Evolutionary conservation across 2,329 filamentous ascomycete genomes (phyloP).

Genomic region (Fusarium sp.): DNA sequence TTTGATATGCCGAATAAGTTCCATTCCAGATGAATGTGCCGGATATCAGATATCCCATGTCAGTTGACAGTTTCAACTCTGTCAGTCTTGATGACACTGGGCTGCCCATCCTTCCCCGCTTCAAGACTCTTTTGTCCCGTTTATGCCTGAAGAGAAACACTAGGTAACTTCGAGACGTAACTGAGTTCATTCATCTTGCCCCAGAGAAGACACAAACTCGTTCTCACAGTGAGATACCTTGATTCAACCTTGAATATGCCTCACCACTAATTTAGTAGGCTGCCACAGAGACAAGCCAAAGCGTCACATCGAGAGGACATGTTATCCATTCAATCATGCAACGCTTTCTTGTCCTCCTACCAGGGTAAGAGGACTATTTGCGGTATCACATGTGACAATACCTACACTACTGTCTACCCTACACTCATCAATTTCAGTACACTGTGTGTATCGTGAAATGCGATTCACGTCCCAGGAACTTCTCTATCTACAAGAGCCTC

Average conservation of each 20-base stretch:
- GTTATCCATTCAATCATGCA: background rate
- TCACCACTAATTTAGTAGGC: background rate
- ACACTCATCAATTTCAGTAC: background rate
- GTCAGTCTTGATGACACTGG: background rate
- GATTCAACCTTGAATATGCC: too few relatives aligned
- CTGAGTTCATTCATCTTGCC: background rate
- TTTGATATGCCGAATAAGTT: background rate
- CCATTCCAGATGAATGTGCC: background rate
- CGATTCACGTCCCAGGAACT: too few relatives aligned
- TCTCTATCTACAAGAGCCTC: too few relatives aligned
- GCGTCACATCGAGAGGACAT: accelerated
- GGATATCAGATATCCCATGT: too few relatives aligned
- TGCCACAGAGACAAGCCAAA: background rate
- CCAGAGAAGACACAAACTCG: background rate
- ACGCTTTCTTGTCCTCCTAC: too few relatives aligned
- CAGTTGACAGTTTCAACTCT: background rate
- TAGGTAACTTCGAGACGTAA: too few relatives aligned
- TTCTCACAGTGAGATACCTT: too few relatives aligned
- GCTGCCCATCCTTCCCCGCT: background rate
- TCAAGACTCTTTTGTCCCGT: background rate
- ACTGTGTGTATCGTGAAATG: too few relatives aligned
- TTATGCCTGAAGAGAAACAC: accelerated
- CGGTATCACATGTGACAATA: background rate
- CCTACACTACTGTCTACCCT: background rate
- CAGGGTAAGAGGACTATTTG: too few relatives aligned